phyloP scores from a whole-genome alignment of 2,329 filamentous ascomycete species.

The Myriosclerotinia curreyana region DNA sequence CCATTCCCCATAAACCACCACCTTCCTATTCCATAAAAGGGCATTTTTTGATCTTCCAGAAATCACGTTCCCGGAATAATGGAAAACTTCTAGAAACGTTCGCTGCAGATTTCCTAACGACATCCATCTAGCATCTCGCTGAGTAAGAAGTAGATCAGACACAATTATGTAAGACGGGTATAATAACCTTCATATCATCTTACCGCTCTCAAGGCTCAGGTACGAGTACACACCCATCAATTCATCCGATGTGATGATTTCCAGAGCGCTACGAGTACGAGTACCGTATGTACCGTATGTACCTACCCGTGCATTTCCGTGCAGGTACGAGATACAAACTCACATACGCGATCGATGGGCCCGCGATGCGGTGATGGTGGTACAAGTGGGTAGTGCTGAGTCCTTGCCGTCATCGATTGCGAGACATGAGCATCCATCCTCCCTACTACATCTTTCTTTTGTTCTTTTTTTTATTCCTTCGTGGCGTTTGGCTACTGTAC shows the following conservation, averaged over 20 bases:
- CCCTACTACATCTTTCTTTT: not conserved
- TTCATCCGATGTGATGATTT: slow-evolving; percentile 1
- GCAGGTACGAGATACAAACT: slow-evolving; percentile 9
- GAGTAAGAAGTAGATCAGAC: not conserved
- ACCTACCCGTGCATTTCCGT: not conserved
- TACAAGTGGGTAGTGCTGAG: not conserved
- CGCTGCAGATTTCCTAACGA: not conserved
- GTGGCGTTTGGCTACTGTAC: not conserved
- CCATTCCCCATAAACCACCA: not conserved
- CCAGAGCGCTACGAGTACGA: not conserved
- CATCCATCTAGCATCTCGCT: too few relatives aligned
- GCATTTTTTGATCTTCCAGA: not conserved
- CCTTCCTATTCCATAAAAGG: not conserved
- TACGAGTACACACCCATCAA: not conserved
- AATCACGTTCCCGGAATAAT: not conserved
- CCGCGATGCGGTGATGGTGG: not conserved
- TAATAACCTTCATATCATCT: not conserved
- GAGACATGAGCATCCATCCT: too few relatives aligned
- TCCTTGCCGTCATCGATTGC: not conserved
- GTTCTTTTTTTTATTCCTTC: not conserved
- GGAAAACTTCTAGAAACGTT: not conserved
- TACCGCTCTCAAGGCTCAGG: slow-evolving; percentile 10
- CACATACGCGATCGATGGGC: slow-evolving; percentile 4
- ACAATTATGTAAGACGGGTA: slow-evolving; percentile 14
- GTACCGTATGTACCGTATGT: not conserved